These are phyloP conservation scores for Onygenales sp. DNA, from an alignment of 2,329 filamentous ascomycete species.

Conservation along the genomic window DNA sequence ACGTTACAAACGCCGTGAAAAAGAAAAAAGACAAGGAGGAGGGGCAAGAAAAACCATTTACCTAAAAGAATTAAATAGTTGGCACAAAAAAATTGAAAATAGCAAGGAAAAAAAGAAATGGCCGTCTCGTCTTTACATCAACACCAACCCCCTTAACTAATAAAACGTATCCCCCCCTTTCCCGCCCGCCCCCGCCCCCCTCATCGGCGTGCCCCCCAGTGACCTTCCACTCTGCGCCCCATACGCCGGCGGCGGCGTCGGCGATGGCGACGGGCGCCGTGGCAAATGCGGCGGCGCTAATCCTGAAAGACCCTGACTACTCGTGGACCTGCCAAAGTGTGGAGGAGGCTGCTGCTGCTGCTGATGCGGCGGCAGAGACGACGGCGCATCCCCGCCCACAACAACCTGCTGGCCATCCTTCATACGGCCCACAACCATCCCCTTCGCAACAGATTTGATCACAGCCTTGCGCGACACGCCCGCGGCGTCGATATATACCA, in stretches of 20 bases:
- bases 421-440: slow-evolving; percentile 58
- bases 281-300: slow-evolving; percentile 1
- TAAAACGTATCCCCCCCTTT: not conserved
- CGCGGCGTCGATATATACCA: slow-evolving; percentile 94
- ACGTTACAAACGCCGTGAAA: not conserved
- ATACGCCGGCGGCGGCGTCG: slow-evolving; percentile 33
- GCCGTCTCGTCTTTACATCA: too few species aligned
- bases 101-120: not conserved
- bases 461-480: slow-evolving; percentile 84
- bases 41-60: not conserved
- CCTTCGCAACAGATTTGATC: slow-evolving; percentile 90
- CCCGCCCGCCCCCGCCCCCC: slow-evolving; percentile 21
- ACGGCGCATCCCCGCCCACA: slow-evolving; percentile 32
- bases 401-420: slow-evolving; percentile 39
- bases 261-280: slow-evolving; percentile 23
- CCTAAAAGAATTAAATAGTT: too few species aligned
- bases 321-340: slow-evolving; percentile 15
- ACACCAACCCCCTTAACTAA: not conserved
- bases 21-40: not conserved
- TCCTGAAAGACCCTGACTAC: not conserved
- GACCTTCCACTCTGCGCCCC: slow-evolving; percentile 26
- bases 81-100: not conserved
- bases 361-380: not conserved
- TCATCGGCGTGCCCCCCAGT: slow-evolving; percentile 23
- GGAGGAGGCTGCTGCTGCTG: slow-evolving; percentile 6